phyloP scores from a whole-genome alignment of 2,329 filamentous ascomycete genomes.

The Beauveria rudraprayagi region DNA sequence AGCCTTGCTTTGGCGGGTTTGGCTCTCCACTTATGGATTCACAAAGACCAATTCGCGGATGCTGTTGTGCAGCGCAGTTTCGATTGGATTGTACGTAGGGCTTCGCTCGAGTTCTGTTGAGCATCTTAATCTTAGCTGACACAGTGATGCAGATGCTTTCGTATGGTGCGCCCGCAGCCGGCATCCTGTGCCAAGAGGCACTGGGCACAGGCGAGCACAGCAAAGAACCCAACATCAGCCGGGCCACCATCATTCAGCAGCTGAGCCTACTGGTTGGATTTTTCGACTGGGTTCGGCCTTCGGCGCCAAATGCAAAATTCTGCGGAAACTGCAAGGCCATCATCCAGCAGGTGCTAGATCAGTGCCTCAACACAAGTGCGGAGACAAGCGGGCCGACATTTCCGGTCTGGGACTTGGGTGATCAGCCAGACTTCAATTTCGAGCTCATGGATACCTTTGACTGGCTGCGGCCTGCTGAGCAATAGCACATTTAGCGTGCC shows the following conservation, averaged over 20 bases:
- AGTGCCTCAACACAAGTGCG: conserved; percentile 34
- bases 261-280: conserved; percentile 43
- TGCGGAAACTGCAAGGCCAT: conserved; percentile 37
- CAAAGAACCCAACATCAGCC: conserved; percentile 28
- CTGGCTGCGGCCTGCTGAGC: conserved; percentile 22
- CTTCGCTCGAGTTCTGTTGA: neutral
- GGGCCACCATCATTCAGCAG: conserved; percentile 43
- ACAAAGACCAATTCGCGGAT: conserved; percentile 35
- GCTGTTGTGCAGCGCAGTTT: conserved; percentile 31
- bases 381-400: conserved; percentile 16
- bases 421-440: conserved; percentile 29
- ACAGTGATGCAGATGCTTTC: conserved; percentile 33
- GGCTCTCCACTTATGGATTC: conserved; percentile 40
- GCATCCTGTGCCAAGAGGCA: conserved; percentile 43
- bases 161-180: conserved; percentile 40
- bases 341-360: conserved; percentile 43
- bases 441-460: conserved; percentile 35
- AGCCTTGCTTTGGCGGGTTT: conserved; percentile 40
- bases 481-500: conserved; percentile 1
- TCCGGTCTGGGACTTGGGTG: conserved; percentile 26
- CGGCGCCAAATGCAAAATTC: conserved; percentile 40
- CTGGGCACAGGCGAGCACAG: conserved; percentile 32
- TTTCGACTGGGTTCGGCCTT: conserved; percentile 41
- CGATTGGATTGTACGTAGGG: conserved; percentile 39
- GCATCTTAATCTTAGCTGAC: neutral